Evolutionary conservation across 352 stramenopile genomes (phyloP), one percentile per base, ranked within the genome.

Genomic region (Phytophthora quininea): DNA sequence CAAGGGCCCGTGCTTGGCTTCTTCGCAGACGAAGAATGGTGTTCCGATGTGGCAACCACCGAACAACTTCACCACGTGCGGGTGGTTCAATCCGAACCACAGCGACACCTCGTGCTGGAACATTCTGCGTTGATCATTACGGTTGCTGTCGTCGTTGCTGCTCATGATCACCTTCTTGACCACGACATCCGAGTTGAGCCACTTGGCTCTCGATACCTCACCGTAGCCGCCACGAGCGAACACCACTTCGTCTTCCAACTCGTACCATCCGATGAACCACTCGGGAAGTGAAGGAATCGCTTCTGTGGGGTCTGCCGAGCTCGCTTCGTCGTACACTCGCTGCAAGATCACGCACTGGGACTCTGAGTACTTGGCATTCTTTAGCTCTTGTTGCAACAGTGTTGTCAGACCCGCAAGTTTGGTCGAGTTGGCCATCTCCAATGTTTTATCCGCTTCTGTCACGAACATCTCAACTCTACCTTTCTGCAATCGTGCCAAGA

Each of bases 91-190:
- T 10, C 38, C 50, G 45, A 54, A 68, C 71, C 71, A 79, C 3
- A 74, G 49, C 19, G 69, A 51, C 24, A 70, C 51, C 49, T 76
- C 71, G 45, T 30, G 45, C n/a, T 51, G n/a, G 19, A 51, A 51
- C 45, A 30, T 7, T 51, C 10, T n/a, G 19, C 45, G 45, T 24
- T 30, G 27, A 9, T 30, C 27, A 30, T 10, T 30, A 10, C 27
- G 45, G 27, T 51, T 30, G 45, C 10, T 24, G 27, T 40, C 10
- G 35, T 40, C 35, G 35, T 40, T 11, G 6, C 35, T 40, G 10
- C 10, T 11, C 35, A n/a, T 38, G 11, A 35, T 35, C 35, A 64
- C 12, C 27, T 48, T 42, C 32, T 65, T 65, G 2, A 65, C 49
- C 7, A 59, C 38, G 8, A 65, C 58, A 46, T 65, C 48, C 0